Evolutionary conservation across 2,329 filamentous ascomycete genomes (phyloP).

Genomic region (Colletotrichum agaves): DNA sequence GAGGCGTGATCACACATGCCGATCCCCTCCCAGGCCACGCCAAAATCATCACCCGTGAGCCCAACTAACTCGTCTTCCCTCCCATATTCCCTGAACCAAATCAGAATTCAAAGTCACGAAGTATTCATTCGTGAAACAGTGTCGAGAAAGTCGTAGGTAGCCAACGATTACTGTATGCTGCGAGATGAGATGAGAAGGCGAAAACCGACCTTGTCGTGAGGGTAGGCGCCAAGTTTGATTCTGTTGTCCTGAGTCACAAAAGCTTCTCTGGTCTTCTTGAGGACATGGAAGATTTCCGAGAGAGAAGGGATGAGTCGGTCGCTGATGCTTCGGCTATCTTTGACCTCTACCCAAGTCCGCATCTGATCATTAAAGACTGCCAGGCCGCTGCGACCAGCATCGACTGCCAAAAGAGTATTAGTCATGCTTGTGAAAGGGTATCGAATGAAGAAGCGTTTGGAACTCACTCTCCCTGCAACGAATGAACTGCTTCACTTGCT

Average conservation of each 20-base stretch:
- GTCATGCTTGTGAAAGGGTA: not conserved
- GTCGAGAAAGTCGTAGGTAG: not conserved
- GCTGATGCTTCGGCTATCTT: not conserved
- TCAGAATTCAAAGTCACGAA: too few species aligned
- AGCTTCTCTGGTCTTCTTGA: not conserved
- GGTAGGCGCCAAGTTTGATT: not conserved
- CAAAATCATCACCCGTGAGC: too few species aligned
- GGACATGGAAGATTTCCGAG: not conserved
- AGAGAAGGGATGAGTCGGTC: not conserved
- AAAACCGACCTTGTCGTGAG: not conserved
- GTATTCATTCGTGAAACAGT: too few species aligned
- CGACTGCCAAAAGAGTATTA: not conserved
- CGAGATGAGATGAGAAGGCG: not conserved
- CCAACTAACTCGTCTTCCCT: too few species aligned
- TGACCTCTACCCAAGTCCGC: not conserved
- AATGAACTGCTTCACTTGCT: not conserved
- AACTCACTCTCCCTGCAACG: not conserved
- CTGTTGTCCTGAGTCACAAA: not conserved
- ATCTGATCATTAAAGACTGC: not conserved
- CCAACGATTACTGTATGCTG: not conserved
- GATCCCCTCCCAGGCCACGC: too few species aligned
- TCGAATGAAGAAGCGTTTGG: not conserved
- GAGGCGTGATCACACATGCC: too few species aligned
- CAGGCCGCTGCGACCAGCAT: not conserved
- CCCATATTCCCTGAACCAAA: too few species aligned